Evolutionary conservation across 352 stramenopile genomes (phyloP).

Genomic region (Saprolegnia parasitica): DNA sequence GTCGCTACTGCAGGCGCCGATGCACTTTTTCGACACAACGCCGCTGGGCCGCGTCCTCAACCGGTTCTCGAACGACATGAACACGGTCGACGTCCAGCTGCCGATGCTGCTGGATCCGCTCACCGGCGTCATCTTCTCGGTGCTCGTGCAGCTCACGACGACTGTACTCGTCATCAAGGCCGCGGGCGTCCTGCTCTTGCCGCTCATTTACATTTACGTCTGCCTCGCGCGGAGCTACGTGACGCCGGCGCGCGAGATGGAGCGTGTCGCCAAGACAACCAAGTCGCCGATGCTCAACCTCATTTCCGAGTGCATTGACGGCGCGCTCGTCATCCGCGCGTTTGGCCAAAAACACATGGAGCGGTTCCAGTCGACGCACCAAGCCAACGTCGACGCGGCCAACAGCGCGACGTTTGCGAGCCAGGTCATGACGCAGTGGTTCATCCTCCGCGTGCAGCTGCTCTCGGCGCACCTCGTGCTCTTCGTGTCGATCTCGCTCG

Average conservation of each 20-base stretch:
- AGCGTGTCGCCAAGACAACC: slow-evolving; percentile 45
- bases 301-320: slow-evolving; percentile 50
- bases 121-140: slow-evolving; percentile 70
- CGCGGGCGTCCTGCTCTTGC: slow-evolving; percentile 77
- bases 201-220: slow-evolving; percentile 78
- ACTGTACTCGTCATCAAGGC: slow-evolving; percentile 77
- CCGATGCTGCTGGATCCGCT: slow-evolving; percentile 49
- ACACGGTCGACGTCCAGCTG: slow-evolving; percentile 53
- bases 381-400: slow-evolving; percentile 36
- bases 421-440: slow-evolving; percentile 71
- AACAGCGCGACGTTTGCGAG: slow-evolving; percentile 30
- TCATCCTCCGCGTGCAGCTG: slow-evolving; percentile 86
- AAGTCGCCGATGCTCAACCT: slow-evolving; percentile 50
- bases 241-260: slow-evolving; percentile 43
- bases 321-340: slow-evolving; percentile 38
- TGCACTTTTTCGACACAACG: slow-evolving; percentile 45
- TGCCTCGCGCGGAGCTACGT: slow-evolving; percentile 44
- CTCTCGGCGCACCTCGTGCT: slow-evolving; percentile 73
- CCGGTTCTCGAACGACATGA: slow-evolving; percentile 40
- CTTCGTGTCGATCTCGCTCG: slow-evolving; percentile 35
- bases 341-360: slow-evolving; percentile 25
- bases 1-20: slow-evolving; percentile 35
- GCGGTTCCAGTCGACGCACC: neutral
- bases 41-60: slow-evolving; percentile 43
- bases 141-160: slow-evolving; percentile 70